These are phyloP conservation scores for Sambucus nigra DNA, from an alignment of 129 eudicot genomes.

Conservation along the genomic window DNA sequence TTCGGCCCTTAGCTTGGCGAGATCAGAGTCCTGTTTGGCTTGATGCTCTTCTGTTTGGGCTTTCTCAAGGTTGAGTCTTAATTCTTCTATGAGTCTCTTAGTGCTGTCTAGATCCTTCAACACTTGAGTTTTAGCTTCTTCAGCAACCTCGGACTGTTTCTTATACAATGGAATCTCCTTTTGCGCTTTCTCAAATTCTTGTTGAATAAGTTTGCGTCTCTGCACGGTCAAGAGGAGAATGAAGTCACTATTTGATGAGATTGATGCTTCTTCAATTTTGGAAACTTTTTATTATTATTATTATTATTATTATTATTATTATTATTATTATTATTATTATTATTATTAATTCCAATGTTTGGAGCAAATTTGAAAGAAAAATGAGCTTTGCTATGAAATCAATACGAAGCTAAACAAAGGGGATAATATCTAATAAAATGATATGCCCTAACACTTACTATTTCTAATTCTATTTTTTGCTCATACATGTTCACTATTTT, in stretches of 20 bases:
- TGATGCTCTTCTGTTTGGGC: slow-evolving; percentile 86
- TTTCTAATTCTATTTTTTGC: no score
- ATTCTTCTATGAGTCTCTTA: slow-evolving; percentile 72
- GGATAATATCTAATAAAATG: no score
- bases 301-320: no score
- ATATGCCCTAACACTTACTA: no score
- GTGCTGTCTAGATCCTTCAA: slow-evolving; percentile 78
- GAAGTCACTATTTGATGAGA: no score
- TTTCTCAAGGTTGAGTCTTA: slow-evolving; percentile 82
- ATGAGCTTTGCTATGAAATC: no score
- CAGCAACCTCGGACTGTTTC: slow-evolving; percentile 67
- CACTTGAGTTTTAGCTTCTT: slow-evolving; percentile 60
- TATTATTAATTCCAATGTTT: no score
- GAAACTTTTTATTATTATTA: neutral
- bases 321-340: no score
- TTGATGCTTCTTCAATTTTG: neutral
- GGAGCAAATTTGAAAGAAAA: no score
- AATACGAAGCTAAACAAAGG: no score
- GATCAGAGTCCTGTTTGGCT: slow-evolving; percentile 90
- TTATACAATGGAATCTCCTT: slow-evolving; percentile 70
- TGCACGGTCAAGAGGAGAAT: slow-evolving; percentile 21
- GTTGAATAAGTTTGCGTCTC: slow-evolving; percentile 72
- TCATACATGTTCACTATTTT: no score
- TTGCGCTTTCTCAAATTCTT: slow-evolving; percentile 69
- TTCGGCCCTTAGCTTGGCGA: slow-evolving; percentile 67